Evolutionary conservation across 2,329 filamentous ascomycete genomes (phyloP), one percentile per base, ranked within the genome.

Genomic region (Rutstroemia sp.): DNA sequence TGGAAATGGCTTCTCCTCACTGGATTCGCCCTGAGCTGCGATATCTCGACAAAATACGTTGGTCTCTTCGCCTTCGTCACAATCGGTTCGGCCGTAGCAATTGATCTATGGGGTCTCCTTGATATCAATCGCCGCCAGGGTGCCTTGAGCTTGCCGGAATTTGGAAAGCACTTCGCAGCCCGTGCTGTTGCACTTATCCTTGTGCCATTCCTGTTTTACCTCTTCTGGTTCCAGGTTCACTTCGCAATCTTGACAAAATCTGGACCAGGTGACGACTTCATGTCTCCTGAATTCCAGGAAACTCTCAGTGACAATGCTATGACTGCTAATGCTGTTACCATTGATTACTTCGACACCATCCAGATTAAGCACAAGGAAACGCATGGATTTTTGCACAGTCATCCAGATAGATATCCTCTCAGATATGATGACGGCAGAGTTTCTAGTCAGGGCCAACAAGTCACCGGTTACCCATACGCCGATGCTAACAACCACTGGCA

Each of bases 201-300:
- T 63, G 82, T 97, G 64, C 94, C 94, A 14, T 96, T 99, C 79
- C 79, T 97, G 68, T 95, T 99, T 74, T 99, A 99, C 74, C 82
- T 99, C 48, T 97, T 99, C 80, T 99, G 94, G 94, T 99, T 99
- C 85, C 94, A 99, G 79, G 92, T 99, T 30, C 94, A 99, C 75
- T 99, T 99, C 72, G 80, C 90, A 46, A 90, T 99, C 66, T 80
- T 99, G 61, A 87, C 77, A 63, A 82, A 86, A 59, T 97, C 94
- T 52, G 94, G 94, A 38, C 92, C 94, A 46, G 94, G 94, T 54
- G 94, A 99, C 70, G 92, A 97, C 69, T 99, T 99, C 75, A 99
- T 99, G 94, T 91, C 88, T 4, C 94, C 94, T 1, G 90, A 94
- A 69, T 99, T 99, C 77, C 94, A 99, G 75, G 92, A 96, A 75